Evolutionary conservation across 257 asterid species (phyloP), one percentile per base, ranked within the genome.

Genomic region (Apocynum venetum): DNA sequence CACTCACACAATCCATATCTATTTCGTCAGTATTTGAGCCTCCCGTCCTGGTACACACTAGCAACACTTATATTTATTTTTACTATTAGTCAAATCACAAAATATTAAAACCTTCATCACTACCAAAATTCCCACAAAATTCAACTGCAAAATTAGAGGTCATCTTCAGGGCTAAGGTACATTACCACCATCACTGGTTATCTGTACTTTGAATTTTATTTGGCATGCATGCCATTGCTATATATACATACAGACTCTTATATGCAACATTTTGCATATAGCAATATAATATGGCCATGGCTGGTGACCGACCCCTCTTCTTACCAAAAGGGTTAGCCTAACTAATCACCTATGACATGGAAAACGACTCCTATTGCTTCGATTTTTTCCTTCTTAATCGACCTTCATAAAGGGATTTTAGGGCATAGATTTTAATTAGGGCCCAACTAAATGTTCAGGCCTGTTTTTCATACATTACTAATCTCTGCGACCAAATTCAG

Each of bases 1-100:
- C 86, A 80, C 84, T 76, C 85, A 65, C 83, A 75, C 83, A 77
- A 25, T 64, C 82, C 83, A 80, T 83, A 77, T 76, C 85, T 66
- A 43, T 48, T 53, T n/a, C 19, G 20, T 56, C 38, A 25, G 65
- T 59, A 59, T 20, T 60, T 9, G 11, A 3, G 9, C 10, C 14
- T 10, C 46, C 69, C 0, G 0, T 19, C 63, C 56, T 71, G n/a
- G 47, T 67, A 51, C 2, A 8, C 4, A 64, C 38, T 70, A 9
- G 14, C 46, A 46, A 20, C 31, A 85, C 40, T 59, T 63, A 4
- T 65, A 75, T 61, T 14, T 56, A 20, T 71, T 81, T 40, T 52
- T 51, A 72, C 61, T 56, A 77, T 69, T 85, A 76, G 84, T 79
- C 83, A 87, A 25, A 86, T 87, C 78, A 44, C 81, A 17, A 70